A percentile compares a stretch with the other conserved stretches of the same genome.
These are phyloP conservation scores for Vairimorpha apis DNA, from an alignment of 371 early-diverging fungal species.

Conservation along the genomic window DNA sequence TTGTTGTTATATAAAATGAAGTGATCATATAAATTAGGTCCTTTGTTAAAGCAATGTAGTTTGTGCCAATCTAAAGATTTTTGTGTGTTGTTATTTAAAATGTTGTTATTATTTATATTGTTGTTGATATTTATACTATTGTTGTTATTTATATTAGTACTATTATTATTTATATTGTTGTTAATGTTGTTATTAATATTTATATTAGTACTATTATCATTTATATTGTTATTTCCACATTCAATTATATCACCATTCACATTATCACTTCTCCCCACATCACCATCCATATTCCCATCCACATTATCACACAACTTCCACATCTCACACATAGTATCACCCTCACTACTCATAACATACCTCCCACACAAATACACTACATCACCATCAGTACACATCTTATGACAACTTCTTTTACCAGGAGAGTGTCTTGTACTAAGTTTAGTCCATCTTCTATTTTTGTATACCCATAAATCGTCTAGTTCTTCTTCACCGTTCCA, in stretches of 20 bases:
- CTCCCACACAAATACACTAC: conserved; percentile 74
- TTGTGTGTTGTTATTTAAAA: too few species aligned
- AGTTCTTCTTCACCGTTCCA: conserved; percentile 81
- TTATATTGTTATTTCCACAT: too few species aligned
- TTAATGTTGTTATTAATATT: too few species aligned
- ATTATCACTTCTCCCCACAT: conserved; percentile 75
- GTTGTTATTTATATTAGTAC: too few species aligned
- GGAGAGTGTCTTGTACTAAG: conserved; percentile 69
- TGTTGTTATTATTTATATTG: too few species aligned
- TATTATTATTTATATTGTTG: too few species aligned
- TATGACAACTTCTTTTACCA: conserved; percentile 78
- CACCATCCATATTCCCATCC: conserved; percentile 48
- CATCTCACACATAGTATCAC: neutral
- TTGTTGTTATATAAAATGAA: conserved; percentile 71
- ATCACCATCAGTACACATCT: conserved; percentile 69
- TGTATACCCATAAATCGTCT: conserved; percentile 78
- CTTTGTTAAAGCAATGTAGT: too few species aligned
- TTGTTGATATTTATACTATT: too few species aligned
- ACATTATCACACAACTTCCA: conserved; percentile 8
- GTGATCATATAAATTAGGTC: conserved; percentile 78
- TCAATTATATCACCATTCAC: too few species aligned
- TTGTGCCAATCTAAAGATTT: too few species aligned
- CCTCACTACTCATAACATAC: conserved; percentile 70
- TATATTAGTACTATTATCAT: too few species aligned
- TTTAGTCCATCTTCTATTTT: conserved; percentile 65